Conservation (phyloP, 305 asterid genomes). For the Fraxinus sp. region DNA sequence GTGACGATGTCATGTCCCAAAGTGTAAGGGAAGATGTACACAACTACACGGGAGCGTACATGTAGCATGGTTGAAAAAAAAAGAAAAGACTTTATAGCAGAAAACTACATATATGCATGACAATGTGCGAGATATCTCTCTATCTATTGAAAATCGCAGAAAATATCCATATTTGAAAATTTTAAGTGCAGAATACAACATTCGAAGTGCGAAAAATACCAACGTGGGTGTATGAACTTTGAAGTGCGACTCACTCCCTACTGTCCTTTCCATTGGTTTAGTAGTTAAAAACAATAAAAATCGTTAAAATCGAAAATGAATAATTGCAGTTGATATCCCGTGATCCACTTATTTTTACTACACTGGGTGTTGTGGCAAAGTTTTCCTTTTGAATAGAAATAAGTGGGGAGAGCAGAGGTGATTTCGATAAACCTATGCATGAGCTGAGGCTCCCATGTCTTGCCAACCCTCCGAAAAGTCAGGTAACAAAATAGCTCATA, state of each 20-base stretch:
- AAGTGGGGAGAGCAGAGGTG: not conserved
- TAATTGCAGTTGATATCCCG: not conserved
- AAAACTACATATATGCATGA: not conserved
- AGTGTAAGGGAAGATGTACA: not conserved
- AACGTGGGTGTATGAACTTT: not conserved
- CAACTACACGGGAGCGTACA: not conserved
- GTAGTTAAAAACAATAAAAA: not conserved
- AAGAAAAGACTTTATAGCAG: not conserved
- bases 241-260: not conserved
- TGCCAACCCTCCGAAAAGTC: not conserved
- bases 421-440: not conserved
- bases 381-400: not conserved
- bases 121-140: not conserved
- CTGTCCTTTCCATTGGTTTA: not conserved
- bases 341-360: not conserved
- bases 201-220: not conserved
- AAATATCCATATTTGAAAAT: not conserved
- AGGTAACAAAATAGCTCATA: not conserved
- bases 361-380: not conserved
- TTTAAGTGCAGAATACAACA: not conserved
- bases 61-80: not conserved
- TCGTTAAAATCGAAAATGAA: not conserved
- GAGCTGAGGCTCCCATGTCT: not conserved
- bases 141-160: not conserved
- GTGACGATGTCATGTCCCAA: not conserved